Conservation (phyloP, 2,329 filamentous ascomycete genomes). For the Teratosphaeria gauchensis region DNA sequence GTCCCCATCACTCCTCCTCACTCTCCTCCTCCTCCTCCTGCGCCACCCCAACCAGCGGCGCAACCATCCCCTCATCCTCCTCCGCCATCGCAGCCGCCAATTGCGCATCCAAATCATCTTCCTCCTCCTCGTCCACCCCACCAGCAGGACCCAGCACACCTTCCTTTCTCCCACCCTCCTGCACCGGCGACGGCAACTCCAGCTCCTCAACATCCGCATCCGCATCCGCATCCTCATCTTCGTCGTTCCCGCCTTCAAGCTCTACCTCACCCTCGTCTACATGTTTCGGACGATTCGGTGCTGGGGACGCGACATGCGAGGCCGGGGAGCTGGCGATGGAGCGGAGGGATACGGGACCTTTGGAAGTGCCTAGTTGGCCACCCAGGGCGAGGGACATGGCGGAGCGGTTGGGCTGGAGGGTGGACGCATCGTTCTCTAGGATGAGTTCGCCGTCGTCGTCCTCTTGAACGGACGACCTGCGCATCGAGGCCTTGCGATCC, state of each 20-base stretch:
- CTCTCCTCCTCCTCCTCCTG: background rate
- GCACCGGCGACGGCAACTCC: background rate
- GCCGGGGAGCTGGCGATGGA: background rate
- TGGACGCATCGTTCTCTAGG: constrained; percentile 20
- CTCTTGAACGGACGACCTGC: background rate
- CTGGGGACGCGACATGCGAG: background rate
- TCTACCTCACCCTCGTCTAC: background rate
- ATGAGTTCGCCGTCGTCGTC: constrained; percentile 23
- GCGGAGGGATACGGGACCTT: background rate
- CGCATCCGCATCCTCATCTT: background rate
- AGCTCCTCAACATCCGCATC: background rate
- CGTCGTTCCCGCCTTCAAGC: background rate
- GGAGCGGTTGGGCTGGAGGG: background rate
- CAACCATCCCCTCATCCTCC: background rate
- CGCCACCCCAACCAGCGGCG: background rate
- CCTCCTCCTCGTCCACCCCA: background rate
- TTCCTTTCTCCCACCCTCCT: background rate
- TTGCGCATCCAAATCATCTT: background rate
- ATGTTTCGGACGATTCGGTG: background rate
- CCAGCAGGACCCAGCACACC: background rate
- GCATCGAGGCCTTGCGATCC: constrained; percentile 22
- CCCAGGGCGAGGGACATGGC: background rate
- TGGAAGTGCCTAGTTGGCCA: background rate
- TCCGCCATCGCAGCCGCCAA: background rate
- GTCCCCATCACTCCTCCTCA: background rate